Base-by-base conservation (phyloP, 208 protist genomes). In the Trypanosoma vivax region DNA sequence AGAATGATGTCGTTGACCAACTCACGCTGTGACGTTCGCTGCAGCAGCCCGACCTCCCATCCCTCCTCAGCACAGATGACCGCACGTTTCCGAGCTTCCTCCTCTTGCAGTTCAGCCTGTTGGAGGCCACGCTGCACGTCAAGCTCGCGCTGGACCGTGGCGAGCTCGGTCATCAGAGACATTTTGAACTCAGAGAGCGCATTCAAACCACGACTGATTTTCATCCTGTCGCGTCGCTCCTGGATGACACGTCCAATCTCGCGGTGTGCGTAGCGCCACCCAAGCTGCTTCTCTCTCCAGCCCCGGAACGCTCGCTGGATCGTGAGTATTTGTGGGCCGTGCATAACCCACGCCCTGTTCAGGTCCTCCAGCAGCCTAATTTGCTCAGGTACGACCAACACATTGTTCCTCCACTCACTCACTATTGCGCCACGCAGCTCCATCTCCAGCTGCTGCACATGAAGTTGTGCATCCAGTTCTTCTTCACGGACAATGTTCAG, bases 241-340 rank as follows among this genome's bases (percentile, higher is more conserved):
- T 54, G 64, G 14, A 91, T 69, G 19, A 76, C 73, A 23, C 66
- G 51, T n/a, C 79, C 79, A 40, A 91, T 40, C 18, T 43, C 45
- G 21, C 46, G 34, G 58, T 91, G 70, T 3, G 77, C 79, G 31
- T 37, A 58, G 5, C 65, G 79, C 70, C 79, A 88, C 16, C 79
- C 79, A 9, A 88, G 57, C 6, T 51, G 57, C 3, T 77, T 77
- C 11, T 47, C 50, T 38, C 67, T 52, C 24, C 55, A 79, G 23
- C 48, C 58, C 9, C 59, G 65, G 40, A 80, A 69, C 16, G 72
- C 59, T 0, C 63, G 60, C 49, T 91, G 83, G 38, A 91, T 61
- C 16, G 57, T 60, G 24, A 46, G 3, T 27, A 90, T 58, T 42
- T 55, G 50, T n/a, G 5, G 46, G 34, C 10, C 40, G 50, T 35